phyloP scores from a whole-genome alignment of 495 filamentous ascomycete species.

The Rhypophila decipiens region DNA sequence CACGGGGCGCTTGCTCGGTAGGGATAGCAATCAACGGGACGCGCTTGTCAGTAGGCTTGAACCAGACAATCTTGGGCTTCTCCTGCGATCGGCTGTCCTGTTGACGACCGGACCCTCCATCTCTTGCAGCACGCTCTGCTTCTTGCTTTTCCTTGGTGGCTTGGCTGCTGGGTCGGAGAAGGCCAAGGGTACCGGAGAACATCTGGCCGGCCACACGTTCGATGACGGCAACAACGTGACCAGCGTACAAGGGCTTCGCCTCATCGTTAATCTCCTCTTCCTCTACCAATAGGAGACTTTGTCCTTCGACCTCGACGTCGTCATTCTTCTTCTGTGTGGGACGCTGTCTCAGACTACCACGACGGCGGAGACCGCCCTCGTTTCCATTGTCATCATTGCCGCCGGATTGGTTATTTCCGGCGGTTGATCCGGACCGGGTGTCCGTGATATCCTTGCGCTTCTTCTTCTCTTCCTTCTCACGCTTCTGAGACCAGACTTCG shows the following conservation, averaged over 20 bases:
- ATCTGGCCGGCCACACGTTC: slow-evolving; percentile 96
- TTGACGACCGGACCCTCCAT: slow-evolving; percentile 67
- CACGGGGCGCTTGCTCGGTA: slow-evolving; percentile 92
- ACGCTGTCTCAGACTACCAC: slow-evolving; percentile 90
- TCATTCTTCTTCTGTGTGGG: slow-evolving; percentile 99
- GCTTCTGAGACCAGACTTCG: slow-evolving; percentile 97
- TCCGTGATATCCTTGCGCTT: slow-evolving; percentile 98
- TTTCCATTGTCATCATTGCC: slow-evolving; percentile 63
- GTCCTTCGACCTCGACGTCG: slow-evolving; percentile 96
- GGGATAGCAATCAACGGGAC: slow-evolving; percentile 97
- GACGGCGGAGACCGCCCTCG: slow-evolving; percentile 79
- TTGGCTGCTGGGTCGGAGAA: slow-evolving; percentile 94
- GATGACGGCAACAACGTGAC: slow-evolving; percentile 94
- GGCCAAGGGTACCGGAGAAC: slow-evolving; percentile 94
- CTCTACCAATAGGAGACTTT: slow-evolving; percentile 92
- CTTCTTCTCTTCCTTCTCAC: slow-evolving; percentile 99
- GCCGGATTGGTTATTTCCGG: slow-evolving; percentile 61
- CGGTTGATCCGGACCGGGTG: slow-evolving; percentile 67
- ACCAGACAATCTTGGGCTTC: slow-evolving; percentile 99
- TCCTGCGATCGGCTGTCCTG: slow-evolving; percentile 79
- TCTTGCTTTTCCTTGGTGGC: slow-evolving; percentile 99
- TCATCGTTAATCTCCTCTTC: slow-evolving; percentile 99
- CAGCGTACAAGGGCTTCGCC: slow-evolving; percentile 93
- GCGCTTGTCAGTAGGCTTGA: slow-evolving; percentile 98
- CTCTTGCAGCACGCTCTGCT: slow-evolving; percentile 85